phyloP scores from a whole-genome alignment of 768 basidiomycete genomes.

The Lentinula sp. region DNA sequence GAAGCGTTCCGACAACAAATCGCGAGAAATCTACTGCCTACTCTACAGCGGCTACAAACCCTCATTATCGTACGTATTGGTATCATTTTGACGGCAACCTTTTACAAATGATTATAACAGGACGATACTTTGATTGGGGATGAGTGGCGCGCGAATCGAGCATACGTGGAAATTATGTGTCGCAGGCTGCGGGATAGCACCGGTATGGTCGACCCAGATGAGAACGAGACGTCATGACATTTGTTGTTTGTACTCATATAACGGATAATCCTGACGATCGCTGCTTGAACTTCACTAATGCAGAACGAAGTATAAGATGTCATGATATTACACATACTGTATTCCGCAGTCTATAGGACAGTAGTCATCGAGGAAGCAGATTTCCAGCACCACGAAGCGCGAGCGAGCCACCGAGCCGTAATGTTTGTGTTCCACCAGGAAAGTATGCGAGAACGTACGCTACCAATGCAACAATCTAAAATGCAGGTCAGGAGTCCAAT shows the following conservation, averaged over 20 bases:
- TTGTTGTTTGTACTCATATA: background rate
- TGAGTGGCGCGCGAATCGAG: conserved; percentile 59
- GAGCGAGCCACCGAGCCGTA: conserved; percentile 74
- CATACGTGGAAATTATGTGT: conserved; percentile 74
- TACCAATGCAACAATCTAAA: conserved; percentile 73
- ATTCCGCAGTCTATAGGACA: background rate
- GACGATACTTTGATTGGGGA: conserved; percentile 35
- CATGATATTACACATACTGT: background rate
- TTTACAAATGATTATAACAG: conserved; percentile 19
- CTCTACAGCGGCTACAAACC: conserved; percentile 45
- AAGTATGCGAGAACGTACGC: conserved; percentile 94
- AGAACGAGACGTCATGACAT: conserved; percentile 5
- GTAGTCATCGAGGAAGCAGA: conserved; percentile 68
- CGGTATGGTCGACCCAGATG: conserved; percentile 40
- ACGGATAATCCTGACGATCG: background rate
- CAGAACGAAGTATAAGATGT: background rate
- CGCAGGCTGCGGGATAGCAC: conserved; percentile 61
- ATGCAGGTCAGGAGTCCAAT: background rate
- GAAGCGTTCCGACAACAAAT: conserved; percentile 53
- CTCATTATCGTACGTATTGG: conserved; percentile 42
- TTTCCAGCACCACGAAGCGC: conserved; percentile 81
- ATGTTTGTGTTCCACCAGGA: conserved; percentile 80
- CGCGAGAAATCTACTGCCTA: conserved; percentile 46
- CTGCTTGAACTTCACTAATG: background rate
- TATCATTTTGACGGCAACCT: background rate